phyloP scores from a whole-genome alignment of 306 rosid species.

The Lathyrus aphaca region DNA sequence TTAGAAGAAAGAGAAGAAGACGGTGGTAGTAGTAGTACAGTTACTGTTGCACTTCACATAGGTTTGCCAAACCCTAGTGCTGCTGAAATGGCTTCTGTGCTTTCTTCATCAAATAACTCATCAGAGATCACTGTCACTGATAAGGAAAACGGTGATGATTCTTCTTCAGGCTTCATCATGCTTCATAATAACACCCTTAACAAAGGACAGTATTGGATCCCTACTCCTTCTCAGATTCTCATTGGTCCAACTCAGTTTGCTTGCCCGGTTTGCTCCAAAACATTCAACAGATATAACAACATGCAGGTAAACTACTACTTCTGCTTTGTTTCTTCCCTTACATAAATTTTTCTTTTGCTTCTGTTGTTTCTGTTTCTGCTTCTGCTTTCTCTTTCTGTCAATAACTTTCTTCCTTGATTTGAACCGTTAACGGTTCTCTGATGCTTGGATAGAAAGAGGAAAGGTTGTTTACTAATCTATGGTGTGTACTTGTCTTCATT shows the following conservation, averaged over 20 bases:
- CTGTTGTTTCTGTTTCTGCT: constrained; percentile 32
- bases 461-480: constrained; percentile 33
- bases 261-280: constrained; percentile 88
- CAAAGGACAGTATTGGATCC: constrained; percentile 86
- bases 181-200: constrained; percentile 48
- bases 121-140: constrained; percentile 41
- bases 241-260: constrained; percentile 62
- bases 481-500: constrained; percentile 1
- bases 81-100: constrained; percentile 79
- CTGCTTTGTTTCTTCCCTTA: not conserved
- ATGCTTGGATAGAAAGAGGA: constrained; percentile 54
- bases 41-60: constrained; percentile 95
- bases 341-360: not conserved
- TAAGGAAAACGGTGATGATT: constrained; percentile 36
- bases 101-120: constrained; percentile 40
- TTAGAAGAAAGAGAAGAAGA: constrained; percentile 27
- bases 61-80: constrained; percentile 98
- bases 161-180: constrained; percentile 49
- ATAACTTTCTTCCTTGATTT: constrained; percentile 53
- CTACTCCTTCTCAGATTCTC: constrained; percentile 99
- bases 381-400: constrained; percentile 37
- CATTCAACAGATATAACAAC: constrained; percentile 98
- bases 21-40: constrained; percentile 12
- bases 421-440: constrained; percentile 51
- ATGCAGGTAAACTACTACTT: constrained; percentile 67